Percentiles rank a stretch among this genome's conserved stretches.
Conservation (phyloP, 2,329 filamentous ascomycete species). For the Hypoxylon sp. region DNA sequence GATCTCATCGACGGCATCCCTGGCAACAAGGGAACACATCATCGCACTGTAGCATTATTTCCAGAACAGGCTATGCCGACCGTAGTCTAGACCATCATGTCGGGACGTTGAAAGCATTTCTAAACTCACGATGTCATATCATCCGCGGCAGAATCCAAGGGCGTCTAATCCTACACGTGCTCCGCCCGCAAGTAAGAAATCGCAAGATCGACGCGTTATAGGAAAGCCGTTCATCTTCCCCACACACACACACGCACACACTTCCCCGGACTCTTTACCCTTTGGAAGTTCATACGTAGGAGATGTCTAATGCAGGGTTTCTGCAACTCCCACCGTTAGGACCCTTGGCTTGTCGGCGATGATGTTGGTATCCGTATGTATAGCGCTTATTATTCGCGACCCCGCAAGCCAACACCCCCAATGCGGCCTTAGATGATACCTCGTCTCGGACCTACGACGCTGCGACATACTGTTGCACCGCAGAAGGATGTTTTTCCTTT, state of each 20-base stretch:
- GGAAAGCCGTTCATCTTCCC: slow-evolving; percentile 31
- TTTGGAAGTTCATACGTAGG: slow-evolving; percentile 30
- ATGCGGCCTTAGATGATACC: slow-evolving; percentile 37
- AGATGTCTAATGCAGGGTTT: slow-evolving; percentile 38
- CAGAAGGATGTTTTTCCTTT: slow-evolving; percentile 35
- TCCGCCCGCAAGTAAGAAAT: slow-evolving; percentile 27
- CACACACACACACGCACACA: slow-evolving; percentile 37
- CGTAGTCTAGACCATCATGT: slow-evolving; percentile 36
- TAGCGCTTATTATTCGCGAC: slow-evolving; percentile 32
- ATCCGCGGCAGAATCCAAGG: slow-evolving; percentile 24
- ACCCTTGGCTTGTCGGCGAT: slow-evolving; percentile 20
- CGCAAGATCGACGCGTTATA: slow-evolving; percentile 29
- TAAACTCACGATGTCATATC: slow-evolving; percentile 29
- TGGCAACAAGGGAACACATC: slow-evolving; percentile 24
- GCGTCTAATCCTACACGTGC: slow-evolving; percentile 38
- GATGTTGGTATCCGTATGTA: slow-evolving; percentile 21
- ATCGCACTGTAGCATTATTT: slow-evolving; percentile 33
- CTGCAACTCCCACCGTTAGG: slow-evolving; percentile 37
- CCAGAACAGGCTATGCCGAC: slow-evolving; percentile 36
- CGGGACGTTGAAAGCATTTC: slow-evolving; percentile 22
- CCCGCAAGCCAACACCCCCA: slow-evolving; percentile 33
- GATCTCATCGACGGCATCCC: slow-evolving; percentile 15
- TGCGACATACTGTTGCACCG: slow-evolving; percentile 38
- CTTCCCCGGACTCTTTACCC: slow-evolving; percentile 39
- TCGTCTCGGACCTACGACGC: slow-evolving; percentile 41